Evolutionary conservation across 129 eudicot species (phyloP), one percentile per base, ranked within the genome.

Genomic region (Sambucus nigra): DNA sequence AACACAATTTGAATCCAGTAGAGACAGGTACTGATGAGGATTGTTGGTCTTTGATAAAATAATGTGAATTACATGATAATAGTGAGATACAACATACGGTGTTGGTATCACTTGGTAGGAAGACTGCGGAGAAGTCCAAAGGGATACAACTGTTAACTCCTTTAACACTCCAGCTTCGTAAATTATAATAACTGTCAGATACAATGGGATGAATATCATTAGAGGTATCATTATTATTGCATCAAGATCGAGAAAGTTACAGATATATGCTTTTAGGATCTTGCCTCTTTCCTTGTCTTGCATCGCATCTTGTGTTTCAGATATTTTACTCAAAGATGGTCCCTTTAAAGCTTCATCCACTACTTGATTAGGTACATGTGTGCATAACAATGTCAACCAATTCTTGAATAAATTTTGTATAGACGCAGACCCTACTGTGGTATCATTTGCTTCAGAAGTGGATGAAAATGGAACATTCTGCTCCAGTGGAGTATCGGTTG

Each of bases 361-460:
- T 38, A 55, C 52, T 51, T 68, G 64, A 53, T 64, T 57, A 59
- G 81, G 69, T 24, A 75, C 60, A 28, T 80, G 73, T 4, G 92
- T 64, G 33, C 74, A 83, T 75, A 88, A 72, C 65, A 84, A 74
- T 32, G 69, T 76, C 75, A 84, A 66, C 97, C 97, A 89, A 53
- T 73, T 80, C 69, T 59, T 71, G 23, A 89, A 84, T n/a, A 89
- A 50, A 17, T 70, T 57, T 50, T 72, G 92, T 73, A 88, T 79
- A 52, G 86, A 87, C 68, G 48, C 63, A 31, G 91, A 88, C 35
- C 75, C 60, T 51, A 68, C 57, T 8, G 53, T 53, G 5, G 56
- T 56, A 63, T 75, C 69, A 38, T 70, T 71, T 53, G 73, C 56
- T 64, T 72, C 68, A 49, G 87, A 61, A 44, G 77, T 38, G 26